These are phyloP conservation scores for Blastobotrys capitulatus DNA, from an alignment of 1,139 yeast species.

Conservation along the genomic window DNA sequence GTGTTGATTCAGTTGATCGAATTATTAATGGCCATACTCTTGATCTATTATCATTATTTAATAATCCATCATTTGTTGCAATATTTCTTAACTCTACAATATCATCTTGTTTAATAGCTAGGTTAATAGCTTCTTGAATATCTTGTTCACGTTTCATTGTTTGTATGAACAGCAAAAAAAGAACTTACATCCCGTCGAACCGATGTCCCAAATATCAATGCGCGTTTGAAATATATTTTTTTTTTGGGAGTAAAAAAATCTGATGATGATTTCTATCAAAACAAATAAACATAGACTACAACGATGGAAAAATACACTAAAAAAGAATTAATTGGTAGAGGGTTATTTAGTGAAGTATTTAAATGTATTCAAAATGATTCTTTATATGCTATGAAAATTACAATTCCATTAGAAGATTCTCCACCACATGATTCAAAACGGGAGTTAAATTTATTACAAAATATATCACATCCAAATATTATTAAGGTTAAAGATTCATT, in stretches of 20 bases:
- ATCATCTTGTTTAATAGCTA: background rate
- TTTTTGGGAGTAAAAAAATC: no score
- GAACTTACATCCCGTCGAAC: no score
- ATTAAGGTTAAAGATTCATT: slow-evolving; percentile 32
- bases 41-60: slow-evolving; percentile 39
- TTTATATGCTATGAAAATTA: slow-evolving; percentile 41
- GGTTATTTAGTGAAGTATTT: slow-evolving; percentile 36
- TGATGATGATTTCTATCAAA: no score
- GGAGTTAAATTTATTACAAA: slow-evolving; percentile 37
- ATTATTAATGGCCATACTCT: slow-evolving; percentile 16
- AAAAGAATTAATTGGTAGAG: slow-evolving; percentile 23
- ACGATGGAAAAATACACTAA: slow-evolving; percentile 2
- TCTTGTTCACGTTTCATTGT: no score
- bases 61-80: slow-evolving; percentile 35
- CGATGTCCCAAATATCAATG: no score
- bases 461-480: slow-evolving; percentile 21
- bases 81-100: background rate
- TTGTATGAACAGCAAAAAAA: no score
- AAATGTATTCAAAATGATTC: slow-evolving; percentile 18
- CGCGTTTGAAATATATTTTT: no score
- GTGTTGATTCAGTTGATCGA: background rate
- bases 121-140: background rate
- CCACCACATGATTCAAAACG: slow-evolving; percentile 46
- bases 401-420: slow-evolving; percentile 43
- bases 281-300: no score